Evolutionary conservation across 2,329 filamentous ascomycete genomes (phyloP), one percentile per base, ranked within the genome.

Genomic region (Tolypocladium capitatum): DNA sequence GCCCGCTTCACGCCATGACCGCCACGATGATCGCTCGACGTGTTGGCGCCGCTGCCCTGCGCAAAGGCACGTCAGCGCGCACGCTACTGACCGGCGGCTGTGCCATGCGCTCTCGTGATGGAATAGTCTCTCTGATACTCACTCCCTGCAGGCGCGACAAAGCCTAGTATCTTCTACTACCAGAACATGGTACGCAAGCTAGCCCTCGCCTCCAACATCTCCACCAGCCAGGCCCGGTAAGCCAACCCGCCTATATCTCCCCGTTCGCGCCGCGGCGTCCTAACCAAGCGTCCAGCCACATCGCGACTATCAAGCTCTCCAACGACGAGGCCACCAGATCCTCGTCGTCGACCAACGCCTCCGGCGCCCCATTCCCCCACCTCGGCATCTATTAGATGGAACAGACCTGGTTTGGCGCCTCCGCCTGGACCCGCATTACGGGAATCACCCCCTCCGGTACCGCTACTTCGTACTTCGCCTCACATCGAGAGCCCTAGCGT

Each of bases 311-410:
- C 58, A 75, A 75, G 61, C 58, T 84, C 58, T 71, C 75, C 51
- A 65, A 69, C 46, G 57, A 66, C 46, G 72, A 52, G 77, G 68
- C 54, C 60, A 76, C 54, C 63, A 76, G 56, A 79, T 94, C 68
- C 86, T 96, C 63, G 82, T 96, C 63, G 82, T 78, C 60, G 72
- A 80, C 61, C 90, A 96, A 74, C 90, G 90, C 60, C 75, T 83
- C 48, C 69, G 76, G 61, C 90, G 90, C 46, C 90, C 90, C 63
- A 75, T 95, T 87, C 42, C 90, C 90, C 48, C 89, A 96, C 64
- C 79, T 96, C 53, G 65, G 70, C 61, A 90, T 94, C 77, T 96
- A 96, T 81, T 77, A 80, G 66, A 78, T 84, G 51, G 81, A 87
- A 67, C 85, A 96, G 70, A 92, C 87, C 58, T 95, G 83, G 83